Conservation (phyloP, 75 land plant species). For the Selaginella moellendorffii region DNA sequence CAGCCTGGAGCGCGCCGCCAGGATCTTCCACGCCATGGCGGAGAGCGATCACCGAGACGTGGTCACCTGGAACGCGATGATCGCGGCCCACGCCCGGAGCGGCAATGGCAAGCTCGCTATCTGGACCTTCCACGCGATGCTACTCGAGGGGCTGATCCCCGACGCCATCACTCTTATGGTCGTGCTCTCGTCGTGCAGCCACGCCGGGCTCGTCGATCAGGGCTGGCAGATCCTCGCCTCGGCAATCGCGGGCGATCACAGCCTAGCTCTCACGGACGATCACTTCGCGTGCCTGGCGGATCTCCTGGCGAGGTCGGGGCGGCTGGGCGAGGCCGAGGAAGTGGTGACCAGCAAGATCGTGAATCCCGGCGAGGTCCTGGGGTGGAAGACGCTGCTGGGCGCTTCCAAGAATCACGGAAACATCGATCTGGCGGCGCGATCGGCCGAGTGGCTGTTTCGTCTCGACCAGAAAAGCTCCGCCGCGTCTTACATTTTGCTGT, state of each 20-base stretch:
- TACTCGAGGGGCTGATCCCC: background rate
- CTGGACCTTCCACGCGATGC: background rate
- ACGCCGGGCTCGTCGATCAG: background rate
- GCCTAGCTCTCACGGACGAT: background rate
- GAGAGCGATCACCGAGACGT: background rate
- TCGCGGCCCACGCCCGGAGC: background rate
- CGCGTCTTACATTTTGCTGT: background rate
- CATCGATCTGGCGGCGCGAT: background rate
- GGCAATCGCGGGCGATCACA: background rate
- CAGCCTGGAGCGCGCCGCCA: background rate
- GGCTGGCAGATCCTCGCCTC: background rate
- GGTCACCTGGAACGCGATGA: background rate
- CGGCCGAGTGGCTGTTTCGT: background rate
- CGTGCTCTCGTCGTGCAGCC: slow-evolving; percentile 1
- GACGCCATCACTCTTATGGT: background rate
- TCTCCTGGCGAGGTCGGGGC: background rate
- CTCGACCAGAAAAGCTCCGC: background rate
- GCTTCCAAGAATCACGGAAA: background rate
- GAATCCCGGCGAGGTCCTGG: background rate
- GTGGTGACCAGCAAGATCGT: background rate
- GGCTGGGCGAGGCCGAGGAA: background rate
- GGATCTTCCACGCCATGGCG: background rate
- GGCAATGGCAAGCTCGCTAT: background rate
- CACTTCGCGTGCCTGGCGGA: background rate
- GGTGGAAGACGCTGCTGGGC: background rate